Evolutionary conservation across 108 stramenopile species (phyloP), one percentile per base, ranked within the genome.

Genomic region (Pseudonitzschia pungens): DNA sequence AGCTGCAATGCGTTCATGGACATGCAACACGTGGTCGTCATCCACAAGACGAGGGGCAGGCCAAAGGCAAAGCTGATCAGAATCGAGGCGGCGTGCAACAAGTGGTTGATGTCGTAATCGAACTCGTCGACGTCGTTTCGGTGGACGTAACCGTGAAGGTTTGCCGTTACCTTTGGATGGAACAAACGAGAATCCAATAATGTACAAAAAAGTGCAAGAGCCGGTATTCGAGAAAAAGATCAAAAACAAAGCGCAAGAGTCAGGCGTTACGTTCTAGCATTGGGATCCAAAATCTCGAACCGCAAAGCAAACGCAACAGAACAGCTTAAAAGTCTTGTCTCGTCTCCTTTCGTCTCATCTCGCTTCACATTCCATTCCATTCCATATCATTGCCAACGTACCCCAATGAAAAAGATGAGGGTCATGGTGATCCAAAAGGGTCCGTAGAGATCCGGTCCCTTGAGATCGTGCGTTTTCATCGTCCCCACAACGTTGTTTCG

Each of bases 371-470:
- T n/a, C n/a, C n/a, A n/a, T n/a, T n/a, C n/a, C n/a, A n/a, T n/a
- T n/a, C n/a, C n/a, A n/a, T n/a, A n/a, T n/a, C n/a, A n/a, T n/a
- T n/a, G n/a, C n/a, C n/a, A n/a, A 83, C 83, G 60, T 58, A 94
- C 90, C 22, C 88, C 93, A 20, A 92, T 42, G 21, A 89, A 76
- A 70, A 94, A 92, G 14, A 90, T 84, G 15, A 94, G 78, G 4
- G 90, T 88, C 81, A 89, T 81, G 40, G 90, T 87, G 50, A 92
- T 86, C 93, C 93, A 94, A 54, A 89, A 67, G 18, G 93, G 93
- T 55, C 93, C 93, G 59, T 94, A 94, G 36, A 94, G 75, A 83
- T 94, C 93, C 1, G 93, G 89, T 48, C 90, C 90, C 52, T 90
- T 94, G 58, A 81, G 57, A 7, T 41, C 55, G 16, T 53, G 50